Base-by-base conservation (phyloP, 2,329 filamentous ascomycete genomes). In the Exophiala bonariae region DNA sequence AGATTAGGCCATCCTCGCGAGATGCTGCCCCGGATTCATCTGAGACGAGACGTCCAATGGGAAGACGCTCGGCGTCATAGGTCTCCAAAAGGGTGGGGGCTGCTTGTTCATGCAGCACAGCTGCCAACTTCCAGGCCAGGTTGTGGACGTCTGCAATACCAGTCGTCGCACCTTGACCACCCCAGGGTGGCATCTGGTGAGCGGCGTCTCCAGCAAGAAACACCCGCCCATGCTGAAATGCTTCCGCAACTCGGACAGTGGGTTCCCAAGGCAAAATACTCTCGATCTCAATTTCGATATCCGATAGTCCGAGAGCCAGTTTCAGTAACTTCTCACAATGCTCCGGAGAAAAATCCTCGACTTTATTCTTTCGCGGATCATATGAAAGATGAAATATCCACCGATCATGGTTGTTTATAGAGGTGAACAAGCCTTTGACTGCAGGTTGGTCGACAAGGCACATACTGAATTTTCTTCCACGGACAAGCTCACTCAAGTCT, bases 51-150 rank as follows among this genome's bases (percentile, higher is more conserved):
- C 34, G 22, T 19, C 32, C 69, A 7, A 68, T 62, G 1, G 69
- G 65, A 4, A 62, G 57, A 4, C 72, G 59, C 54, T 75, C 73
- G 0, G 35, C 43, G 10, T 68, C 61, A 41, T 74, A 74, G 0
- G 69, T 70, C 2, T 64, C 59, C 10, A 73, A 55, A 1, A 74
- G 42, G 0, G 33, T 46, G 3, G 49, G 23, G 0, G 19, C 47
- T 0, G 63, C 61, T 3, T 51, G 32, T 0, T 63, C 60, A 1
- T 45, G 55, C 0, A 70, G 18, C 0, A 71, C 66, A 1, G 59
- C 56, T 1, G 66, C 64, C 0, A 74, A 47, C 53, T 73, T 74
- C 71, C 71, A 74, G 1, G 67, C 64, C 1, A 75, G 60, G 31
- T 74, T 71, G 30, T 68, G 61, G 0, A 63, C 71, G 45, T 75